Evolutionary conservation across 2,329 filamentous ascomycete species (phyloP), one percentile per base, ranked within the genome.

Genomic region (Pestalotiopsis sp.): DNA sequence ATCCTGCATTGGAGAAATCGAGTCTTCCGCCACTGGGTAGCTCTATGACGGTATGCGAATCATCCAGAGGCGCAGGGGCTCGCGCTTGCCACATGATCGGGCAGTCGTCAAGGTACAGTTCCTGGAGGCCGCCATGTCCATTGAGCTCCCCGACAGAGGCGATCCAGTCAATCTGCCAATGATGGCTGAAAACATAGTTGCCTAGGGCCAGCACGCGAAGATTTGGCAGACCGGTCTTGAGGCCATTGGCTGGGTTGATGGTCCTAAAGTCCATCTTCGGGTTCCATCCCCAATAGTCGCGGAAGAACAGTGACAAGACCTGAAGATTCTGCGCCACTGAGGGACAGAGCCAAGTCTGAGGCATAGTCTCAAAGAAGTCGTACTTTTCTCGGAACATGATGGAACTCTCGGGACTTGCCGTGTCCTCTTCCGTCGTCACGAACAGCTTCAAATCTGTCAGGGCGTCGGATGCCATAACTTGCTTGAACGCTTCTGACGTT

Each of bases 151-250:
- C 76, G n/a, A 41, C 17, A 3, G 85, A 78, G 0, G 81, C 68
- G 4, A 87, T 79, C 83, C 84, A 86, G 7, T 82, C 80, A 0
- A 85, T 72, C 67, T 86, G 84, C 76, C 79, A 81, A 20, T 84
- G 79, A 41, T 84, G 78, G 4, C 78, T 77, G 63, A 87, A 84
- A 2, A 78, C 76, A 27, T 80, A 83, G 1, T 80, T 80, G 0
- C 82, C 81, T 0, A 87, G 70, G 0, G 78, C 74, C 0, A 86
- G 76, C 0, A 79, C 75, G 40, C 78, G 77, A 4, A 86, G 78
- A 0, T 77, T 73, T 0, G 82, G 82, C 31, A 66, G 20, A 6
- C 65, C 65, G 27, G 52, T 60, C 9, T 41, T 41, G 41, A 86
- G 82, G n/a, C 72, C 60, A 11, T 25, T 59, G 3, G 25, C 49